A percentile compares a stretch with the other conserved stretches of the same genome.
Conservation (phyloP, 805 yeast species). For the Candida maltosa region DNA sequence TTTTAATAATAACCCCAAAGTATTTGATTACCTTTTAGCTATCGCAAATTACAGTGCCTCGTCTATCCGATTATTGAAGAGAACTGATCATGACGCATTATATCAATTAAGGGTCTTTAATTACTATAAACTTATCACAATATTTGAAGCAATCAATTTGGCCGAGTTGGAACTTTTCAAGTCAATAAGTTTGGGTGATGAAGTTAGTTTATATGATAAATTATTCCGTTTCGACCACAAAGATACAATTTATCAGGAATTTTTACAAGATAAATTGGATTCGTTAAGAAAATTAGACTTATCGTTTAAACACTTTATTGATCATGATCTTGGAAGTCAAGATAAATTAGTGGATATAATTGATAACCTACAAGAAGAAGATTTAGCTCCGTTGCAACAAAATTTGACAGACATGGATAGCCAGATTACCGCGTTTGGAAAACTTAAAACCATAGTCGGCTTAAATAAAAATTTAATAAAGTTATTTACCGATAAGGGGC, state of each 20-base stretch:
- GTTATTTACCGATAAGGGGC: constrained; percentile 15
- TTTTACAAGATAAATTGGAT: constrained; percentile 30
- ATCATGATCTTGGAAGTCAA: constrained; percentile 9
- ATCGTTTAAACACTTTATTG: constrained; percentile 28
- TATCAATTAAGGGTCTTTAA: constrained; percentile 39
- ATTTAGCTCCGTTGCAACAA: constrained; percentile 10
- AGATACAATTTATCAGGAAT: constrained; percentile 34
- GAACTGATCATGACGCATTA: constrained; percentile 35
- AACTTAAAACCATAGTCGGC: constrained; percentile 24
- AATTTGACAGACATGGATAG: constrained; percentile 5
- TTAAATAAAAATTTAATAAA: constrained; percentile 30
- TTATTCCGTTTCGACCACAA: constrained; percentile 36
- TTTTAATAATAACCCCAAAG: constrained; percentile 26
- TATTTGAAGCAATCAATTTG: constrained; percentile 28
- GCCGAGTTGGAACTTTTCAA: constrained; percentile 30
- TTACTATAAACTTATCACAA: constrained; percentile 35
- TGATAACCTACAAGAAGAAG: constrained; percentile 14
- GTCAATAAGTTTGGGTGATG: constrained; percentile 18
- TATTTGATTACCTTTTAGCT: constrained; percentile 39
- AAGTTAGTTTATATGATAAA: constrained; percentile 33
- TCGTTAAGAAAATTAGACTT: constrained; percentile 22
- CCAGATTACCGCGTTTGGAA: constrained; percentile 29
- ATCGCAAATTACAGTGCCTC: constrained; percentile 37
- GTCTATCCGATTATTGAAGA: constrained; percentile 31
- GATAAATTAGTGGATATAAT: constrained; percentile 13